phyloP scores from a whole-genome alignment of 1,139 yeast species.

The Hemisphaericaspora lyxosophila region DNA sequence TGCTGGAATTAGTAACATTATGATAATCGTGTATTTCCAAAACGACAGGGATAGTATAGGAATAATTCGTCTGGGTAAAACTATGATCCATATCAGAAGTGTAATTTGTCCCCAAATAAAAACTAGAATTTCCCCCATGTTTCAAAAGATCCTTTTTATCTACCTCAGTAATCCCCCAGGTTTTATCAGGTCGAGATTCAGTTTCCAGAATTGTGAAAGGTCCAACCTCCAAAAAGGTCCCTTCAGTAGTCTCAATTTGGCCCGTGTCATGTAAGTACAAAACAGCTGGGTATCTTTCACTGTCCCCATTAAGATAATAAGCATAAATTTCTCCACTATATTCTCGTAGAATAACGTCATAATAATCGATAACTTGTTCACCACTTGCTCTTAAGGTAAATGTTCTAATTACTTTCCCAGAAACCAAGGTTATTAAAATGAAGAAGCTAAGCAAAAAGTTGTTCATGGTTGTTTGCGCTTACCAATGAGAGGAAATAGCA shows the following conservation, averaged over 20 bases:
- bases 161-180: background rate
- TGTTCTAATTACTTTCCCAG: background rate
- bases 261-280: conserved; percentile 1
- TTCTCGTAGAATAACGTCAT: too few species aligned
- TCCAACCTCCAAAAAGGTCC: background rate
- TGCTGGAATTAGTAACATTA: too few species aligned
- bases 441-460: background rate
- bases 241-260: background rate
- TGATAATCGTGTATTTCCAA: conserved; percentile 1
- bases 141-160: conserved; percentile 1
- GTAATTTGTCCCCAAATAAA: conserved; percentile 1
- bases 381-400: background rate
- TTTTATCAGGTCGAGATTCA: background rate
- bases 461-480: background rate
- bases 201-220: conserved; percentile 1
- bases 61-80: background rate
- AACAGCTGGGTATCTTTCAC: background rate
- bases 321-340: background rate
- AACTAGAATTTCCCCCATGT: background rate
- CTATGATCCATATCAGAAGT: conserved; percentile 1
- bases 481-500: too few species aligned
- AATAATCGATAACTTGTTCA: background rate
- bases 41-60: background rate
- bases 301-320: background rate
- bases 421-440: background rate